phyloP scores from a whole-genome alignment of 805 yeast genomes.

The Wickerhamiella siamensis region DNA sequence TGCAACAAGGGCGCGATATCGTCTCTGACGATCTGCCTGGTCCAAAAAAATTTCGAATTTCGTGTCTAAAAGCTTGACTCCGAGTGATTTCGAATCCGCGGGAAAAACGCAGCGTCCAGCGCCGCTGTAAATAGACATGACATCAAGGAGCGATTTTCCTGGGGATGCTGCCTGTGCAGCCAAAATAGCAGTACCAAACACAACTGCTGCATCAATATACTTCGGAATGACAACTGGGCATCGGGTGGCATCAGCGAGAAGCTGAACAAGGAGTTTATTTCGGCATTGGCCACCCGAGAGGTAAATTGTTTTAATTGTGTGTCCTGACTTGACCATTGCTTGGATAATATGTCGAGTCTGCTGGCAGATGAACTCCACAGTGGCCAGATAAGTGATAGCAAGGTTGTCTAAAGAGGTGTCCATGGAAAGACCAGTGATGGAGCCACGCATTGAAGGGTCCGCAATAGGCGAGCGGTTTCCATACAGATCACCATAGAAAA shows the following conservation, averaged over 20 bases:
- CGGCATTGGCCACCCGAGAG: constrained; percentile 97
- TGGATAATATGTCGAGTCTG: constrained; percentile 93
- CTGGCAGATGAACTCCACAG: constrained; percentile 94
- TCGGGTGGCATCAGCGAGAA: constrained; percentile 86
- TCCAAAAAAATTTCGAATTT: constrained; percentile 81
- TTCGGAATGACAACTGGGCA: constrained; percentile 84
- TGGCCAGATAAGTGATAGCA: constrained; percentile 77
- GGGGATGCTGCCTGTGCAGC: constrained; percentile 85
- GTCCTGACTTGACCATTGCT: constrained; percentile 70
- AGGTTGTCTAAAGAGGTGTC: constrained; percentile 72
- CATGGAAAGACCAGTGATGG: constrained; percentile 86
- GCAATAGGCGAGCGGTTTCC: constrained; percentile 98
- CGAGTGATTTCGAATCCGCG: constrained; percentile 37
- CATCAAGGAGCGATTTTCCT: constrained; percentile 49
- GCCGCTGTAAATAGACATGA: constrained; percentile 74
- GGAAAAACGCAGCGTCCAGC: constrained; percentile 73
- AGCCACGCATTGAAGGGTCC: constrained; percentile 83
- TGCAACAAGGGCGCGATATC: constrained; percentile 51
- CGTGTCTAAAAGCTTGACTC: constrained; percentile 53
- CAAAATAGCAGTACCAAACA: constrained; percentile 84
- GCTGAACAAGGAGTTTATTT: constrained; percentile 73
- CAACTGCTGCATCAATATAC: constrained; percentile 94
- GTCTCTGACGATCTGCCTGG: constrained; percentile 69
- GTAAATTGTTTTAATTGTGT: constrained; percentile 57
- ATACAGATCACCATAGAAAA: constrained; percentile 90